These are phyloP conservation scores for Juglanconis juglandina DNA, from an alignment of 2,329 filamentous ascomycete genomes.

Conservation along the genomic window DNA sequence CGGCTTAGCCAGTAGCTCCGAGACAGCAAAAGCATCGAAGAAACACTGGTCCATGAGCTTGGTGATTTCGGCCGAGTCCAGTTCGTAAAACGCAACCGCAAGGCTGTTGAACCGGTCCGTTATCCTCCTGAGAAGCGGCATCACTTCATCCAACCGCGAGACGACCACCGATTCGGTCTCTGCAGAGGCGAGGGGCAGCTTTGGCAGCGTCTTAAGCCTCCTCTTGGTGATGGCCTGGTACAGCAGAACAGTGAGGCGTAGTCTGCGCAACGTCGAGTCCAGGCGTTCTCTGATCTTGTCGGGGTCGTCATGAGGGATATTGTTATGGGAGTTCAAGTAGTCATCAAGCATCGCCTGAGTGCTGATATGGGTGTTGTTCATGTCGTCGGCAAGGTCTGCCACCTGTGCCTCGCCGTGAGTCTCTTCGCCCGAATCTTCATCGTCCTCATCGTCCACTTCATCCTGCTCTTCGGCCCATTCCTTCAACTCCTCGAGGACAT, in stretches of 20 bases:
- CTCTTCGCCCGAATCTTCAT: conserved; percentile 44
- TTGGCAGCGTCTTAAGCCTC: conserved; percentile 58
- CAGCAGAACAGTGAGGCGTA: conserved; percentile 65
- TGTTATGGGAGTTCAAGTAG: conserved; percentile 59
- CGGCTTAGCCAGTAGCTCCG: conserved; percentile 51
- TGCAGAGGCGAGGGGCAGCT: conserved; percentile 23
- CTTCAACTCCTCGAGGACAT: conserved; percentile 80
- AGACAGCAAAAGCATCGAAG: conserved; percentile 53
- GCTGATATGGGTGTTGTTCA: conserved; percentile 30
- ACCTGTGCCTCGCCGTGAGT: conserved; percentile 41
- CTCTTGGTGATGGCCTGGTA: conserved; percentile 69
- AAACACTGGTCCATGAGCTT: conserved; percentile 57
- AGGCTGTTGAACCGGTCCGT: conserved; percentile 69
- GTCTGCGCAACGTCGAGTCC: conserved; percentile 58
- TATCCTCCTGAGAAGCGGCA: conserved; percentile 54
- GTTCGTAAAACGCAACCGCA: conserved; percentile 68
- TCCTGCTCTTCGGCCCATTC: conserved; percentile 78
- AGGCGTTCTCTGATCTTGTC: conserved; percentile 63
- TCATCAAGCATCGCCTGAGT: conserved; percentile 63
- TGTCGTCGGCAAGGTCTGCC: conserved; percentile 28
- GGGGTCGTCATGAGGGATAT: conserved; percentile 62
- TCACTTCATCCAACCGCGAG: conserved; percentile 51
- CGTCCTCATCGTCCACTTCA: conserved; percentile 56
- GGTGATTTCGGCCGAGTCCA: conserved; percentile 58
- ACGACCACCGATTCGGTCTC: conserved; percentile 28